Base-by-base conservation (phyloP, 108 stramenopile species). In the Skeletonema tropicum region DNA sequence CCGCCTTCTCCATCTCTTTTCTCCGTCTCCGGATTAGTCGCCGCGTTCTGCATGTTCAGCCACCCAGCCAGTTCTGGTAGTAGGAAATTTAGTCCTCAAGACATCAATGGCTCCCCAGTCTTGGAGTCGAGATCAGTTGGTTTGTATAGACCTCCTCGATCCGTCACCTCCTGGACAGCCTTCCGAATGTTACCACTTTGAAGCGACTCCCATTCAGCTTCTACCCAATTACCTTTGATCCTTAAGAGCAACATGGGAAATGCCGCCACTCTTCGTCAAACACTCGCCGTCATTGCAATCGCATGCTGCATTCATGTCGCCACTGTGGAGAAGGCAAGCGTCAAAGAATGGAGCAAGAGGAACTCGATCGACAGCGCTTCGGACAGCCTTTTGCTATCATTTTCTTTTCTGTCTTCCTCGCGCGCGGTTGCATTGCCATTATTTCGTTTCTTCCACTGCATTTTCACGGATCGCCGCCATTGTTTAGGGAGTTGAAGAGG, bases 401-500 rank as follows among this genome's bases (percentile, higher is more conserved):
- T 0, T 21, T 48, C 8, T n/a, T 41, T 2, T 61, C 68, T 2
- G 6, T 80, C 0, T 64, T 80, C 15, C 15, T 80, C 33, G 66
- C n/a, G n/a, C n/a, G n/a, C 79, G 8, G 39, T 80, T 2, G 62
- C 73, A n/a, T 62, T 68, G 11, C 38, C 57, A 23, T 26, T 80
- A 2, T 29, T 64, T 57, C 67, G 72, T 41, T 80, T 80, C 31
- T 2, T 70, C 39, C 68, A 80, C 48, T 73, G 38, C 42, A 4
- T 80, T 10, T 55, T 46, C 23, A 74, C 72, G 1, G 79, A 80
- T 48, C 72, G 31, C 79, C 73, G 15, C 12, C 65, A 39, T 19
- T 80, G 23, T 60, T 25, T 55, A 74, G 49, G 33, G 79, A 80
- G 60, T 25, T 73, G 42, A 70, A 59, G 57, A 26, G 3, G 13